Percentiles rank a stretch among this genome's conserved stretches.
Evolutionary conservation across 2,329 filamentous ascomycete genomes (phyloP).

Genomic region (Aureobasidium sp.): DNA sequence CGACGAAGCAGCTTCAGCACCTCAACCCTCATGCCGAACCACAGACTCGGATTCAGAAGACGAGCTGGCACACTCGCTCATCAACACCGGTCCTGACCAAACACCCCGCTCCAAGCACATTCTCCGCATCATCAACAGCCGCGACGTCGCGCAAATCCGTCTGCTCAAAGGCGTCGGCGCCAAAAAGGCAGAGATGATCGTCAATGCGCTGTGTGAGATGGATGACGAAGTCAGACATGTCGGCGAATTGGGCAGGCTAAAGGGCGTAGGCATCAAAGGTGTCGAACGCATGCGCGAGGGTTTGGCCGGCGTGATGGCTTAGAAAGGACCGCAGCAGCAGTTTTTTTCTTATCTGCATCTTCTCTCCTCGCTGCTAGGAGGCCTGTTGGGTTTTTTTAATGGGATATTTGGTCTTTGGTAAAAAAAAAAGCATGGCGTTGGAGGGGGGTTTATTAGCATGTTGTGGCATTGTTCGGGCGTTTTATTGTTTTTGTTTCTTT

Average conservation of each 20-base stretch:
- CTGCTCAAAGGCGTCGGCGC: slow-evolving; percentile 63
- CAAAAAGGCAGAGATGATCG: slow-evolving; percentile 58
- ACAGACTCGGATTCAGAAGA: slow-evolving; percentile 25
- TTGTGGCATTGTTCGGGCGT: background rate
- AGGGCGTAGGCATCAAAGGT: slow-evolving; percentile 44
- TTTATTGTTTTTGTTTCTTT: too few relatives aligned
- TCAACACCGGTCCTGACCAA: slow-evolving; percentile 21
- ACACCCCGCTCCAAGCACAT: slow-evolving; percentile 57
- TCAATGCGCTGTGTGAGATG: slow-evolving; percentile 42
- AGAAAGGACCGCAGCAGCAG: background rate
- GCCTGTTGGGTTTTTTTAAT: too few relatives aligned
- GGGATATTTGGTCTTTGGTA: background rate
- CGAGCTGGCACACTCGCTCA: slow-evolving; percentile 22
- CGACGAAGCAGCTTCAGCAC: background rate
- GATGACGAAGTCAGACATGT: slow-evolving; percentile 28
- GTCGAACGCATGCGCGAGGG: slow-evolving; percentile 46
- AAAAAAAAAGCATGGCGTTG: background rate
- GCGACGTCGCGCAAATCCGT: slow-evolving; percentile 59
- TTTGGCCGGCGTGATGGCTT: slow-evolving; percentile 20
- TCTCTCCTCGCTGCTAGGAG: too few relatives aligned
- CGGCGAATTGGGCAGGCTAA: slow-evolving; percentile 29
- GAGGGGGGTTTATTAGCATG: background rate
- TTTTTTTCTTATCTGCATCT: background rate
- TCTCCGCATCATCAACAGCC: slow-evolving; percentile 66
- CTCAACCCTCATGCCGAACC: background rate